These are phyloP conservation scores for Heliamphora exappendiculata DNA, from an alignment of 148 eudicot genomes.

Conservation along the genomic window DNA sequence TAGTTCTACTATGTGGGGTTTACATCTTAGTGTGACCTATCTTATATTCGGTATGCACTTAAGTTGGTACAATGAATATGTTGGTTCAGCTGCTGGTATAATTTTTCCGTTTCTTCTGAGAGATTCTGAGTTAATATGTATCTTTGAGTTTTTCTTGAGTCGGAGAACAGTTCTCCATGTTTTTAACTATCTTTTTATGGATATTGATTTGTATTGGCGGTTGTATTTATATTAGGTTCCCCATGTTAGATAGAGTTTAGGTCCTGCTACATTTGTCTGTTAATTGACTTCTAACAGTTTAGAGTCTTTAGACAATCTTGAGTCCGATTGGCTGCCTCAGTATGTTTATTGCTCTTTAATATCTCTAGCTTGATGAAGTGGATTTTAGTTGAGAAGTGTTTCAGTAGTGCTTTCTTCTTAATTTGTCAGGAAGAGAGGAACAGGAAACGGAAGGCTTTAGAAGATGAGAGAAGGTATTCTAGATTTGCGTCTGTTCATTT, in stretches of 20 bases:
- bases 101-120: constrained; percentile 68
- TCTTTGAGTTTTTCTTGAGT: constrained; percentile 84
- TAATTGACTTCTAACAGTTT: neutral
- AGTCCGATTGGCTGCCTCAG: neutral
- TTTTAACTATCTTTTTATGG: constrained; percentile 5
- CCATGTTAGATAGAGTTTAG: constrained; percentile 2
- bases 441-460: constrained; percentile 57
- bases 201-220: no score
- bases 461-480: constrained; percentile 70
- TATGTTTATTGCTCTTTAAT: neutral
- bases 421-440: constrained; percentile 71
- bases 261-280: neutral
- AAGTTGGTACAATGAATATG: constrained; percentile 44
- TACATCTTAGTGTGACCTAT: constrained; percentile 6
- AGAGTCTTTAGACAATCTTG: neutral
- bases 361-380: neutral
- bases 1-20: neutral
- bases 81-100: constrained; percentile 79
- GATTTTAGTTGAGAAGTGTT: neutral
- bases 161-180: constrained; percentile 37
- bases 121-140: constrained; percentile 54
- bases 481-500: neutral
- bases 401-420: constrained; percentile 11
- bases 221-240: constrained; percentile 6
- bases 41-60: constrained; percentile 11